phyloP scores from a whole-genome alignment of 441 rosid genomes.

The Isatis lusitanica region DNA sequence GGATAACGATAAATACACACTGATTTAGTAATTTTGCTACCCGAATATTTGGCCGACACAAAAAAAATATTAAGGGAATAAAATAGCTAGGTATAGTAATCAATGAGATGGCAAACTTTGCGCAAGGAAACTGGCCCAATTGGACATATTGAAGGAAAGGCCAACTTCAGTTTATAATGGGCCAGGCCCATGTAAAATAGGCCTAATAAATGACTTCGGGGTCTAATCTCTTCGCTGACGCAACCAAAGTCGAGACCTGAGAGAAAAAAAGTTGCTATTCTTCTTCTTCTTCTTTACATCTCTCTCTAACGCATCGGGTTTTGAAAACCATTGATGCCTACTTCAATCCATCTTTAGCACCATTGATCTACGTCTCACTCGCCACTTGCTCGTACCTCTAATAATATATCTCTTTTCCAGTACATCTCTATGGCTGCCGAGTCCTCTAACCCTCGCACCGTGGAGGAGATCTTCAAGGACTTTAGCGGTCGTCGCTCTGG shows the following conservation, averaged over 20 bases:
- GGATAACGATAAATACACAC: not conserved
- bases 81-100: no score
- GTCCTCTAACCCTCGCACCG: slow-evolving; percentile 75
- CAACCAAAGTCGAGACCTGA: not conserved
- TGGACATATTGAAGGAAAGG: not conserved
- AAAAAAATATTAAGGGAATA: no score
- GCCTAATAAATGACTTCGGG: not conserved
- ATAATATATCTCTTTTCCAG: not conserved
- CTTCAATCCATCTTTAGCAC: slow-evolving; percentile 13
- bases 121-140: no score
- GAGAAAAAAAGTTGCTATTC: not conserved
- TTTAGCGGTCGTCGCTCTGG: slow-evolving; percentile 64
- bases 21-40: not conserved
- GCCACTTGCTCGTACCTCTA: not conserved
- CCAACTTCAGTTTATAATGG: not conserved
- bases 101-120: no score
- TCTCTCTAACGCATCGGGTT: not conserved
- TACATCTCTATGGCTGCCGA: slow-evolving; percentile 49
- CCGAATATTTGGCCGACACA: no score
- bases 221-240: not conserved
- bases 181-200: slow-evolving; percentile 24
- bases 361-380: not conserved
- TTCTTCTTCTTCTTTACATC: not conserved
- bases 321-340: slow-evolving; percentile 21
- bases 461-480: slow-evolving; percentile 93